Evolutionary conservation across 345 rosid species (phyloP).

Genomic region (Kandelia obovata): DNA sequence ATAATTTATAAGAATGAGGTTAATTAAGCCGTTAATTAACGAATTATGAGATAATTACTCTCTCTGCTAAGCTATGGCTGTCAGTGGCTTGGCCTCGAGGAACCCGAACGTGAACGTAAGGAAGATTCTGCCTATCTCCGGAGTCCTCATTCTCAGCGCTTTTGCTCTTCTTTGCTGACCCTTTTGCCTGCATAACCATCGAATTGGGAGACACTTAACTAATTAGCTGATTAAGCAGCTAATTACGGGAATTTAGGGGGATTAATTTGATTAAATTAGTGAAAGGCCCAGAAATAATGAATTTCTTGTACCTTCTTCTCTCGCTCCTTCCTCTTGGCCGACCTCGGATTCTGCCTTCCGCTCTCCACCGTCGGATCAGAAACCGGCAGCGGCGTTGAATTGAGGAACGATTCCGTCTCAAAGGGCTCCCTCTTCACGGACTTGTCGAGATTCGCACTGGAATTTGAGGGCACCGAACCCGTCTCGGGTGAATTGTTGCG

Average conservation of each 20-base stretch:
- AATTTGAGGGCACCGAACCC: conserved; percentile 32
- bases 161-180: conserved; percentile 47
- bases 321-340: conserved; percentile 49
- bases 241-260: not conserved
- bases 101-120: conserved; percentile 74
- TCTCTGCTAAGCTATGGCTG: conserved; percentile 77
- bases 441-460: conserved; percentile 30
- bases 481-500: conserved; percentile 26
- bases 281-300: not conserved
- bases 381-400: conserved; percentile 28
- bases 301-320: conserved; percentile 45
- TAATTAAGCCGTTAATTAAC: conserved; percentile 7
- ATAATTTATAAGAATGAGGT: not conserved
- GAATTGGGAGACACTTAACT: not conserved
- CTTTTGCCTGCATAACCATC: conserved; percentile 30
- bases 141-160: conserved; percentile 29
- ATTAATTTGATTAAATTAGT: not conserved
- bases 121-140: conserved; percentile 52
- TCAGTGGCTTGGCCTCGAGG: conserved; percentile 81
- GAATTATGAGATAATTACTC: conserved; percentile 38
- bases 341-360: conserved; percentile 21
- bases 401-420: conserved; percentile 33
- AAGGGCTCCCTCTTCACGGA: conserved; percentile 43
- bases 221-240: not conserved
- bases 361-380: conserved; percentile 33